A percentile compares a stretch with the other conserved stretches of the same genome.
Evolutionary conservation across 2,329 filamentous ascomycete species (phyloP).

Genomic region (Gnomoniopsis smithogilvyi): DNA sequence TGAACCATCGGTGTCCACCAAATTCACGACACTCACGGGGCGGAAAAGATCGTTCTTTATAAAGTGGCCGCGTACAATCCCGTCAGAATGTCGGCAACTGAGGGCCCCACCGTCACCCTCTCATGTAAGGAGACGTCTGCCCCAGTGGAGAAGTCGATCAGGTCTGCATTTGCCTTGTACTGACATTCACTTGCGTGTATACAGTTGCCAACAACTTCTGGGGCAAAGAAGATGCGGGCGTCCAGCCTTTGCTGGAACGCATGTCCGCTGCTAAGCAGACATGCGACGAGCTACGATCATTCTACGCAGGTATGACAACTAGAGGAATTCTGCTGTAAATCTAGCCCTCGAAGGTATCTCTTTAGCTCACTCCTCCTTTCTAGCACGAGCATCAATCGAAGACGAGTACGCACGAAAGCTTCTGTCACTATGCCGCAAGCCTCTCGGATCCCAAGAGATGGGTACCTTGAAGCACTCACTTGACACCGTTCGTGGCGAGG

Average conservation of each 20-base stretch:
- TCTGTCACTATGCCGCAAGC: slow-evolving; percentile 79
- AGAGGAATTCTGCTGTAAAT: background rate
- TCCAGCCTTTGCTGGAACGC: slow-evolving; percentile 84
- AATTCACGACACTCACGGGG: background rate
- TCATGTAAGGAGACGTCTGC: slow-evolving; percentile 15
- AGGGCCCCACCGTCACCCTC: slow-evolving; percentile 19
- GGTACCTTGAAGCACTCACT: slow-evolving; percentile 81
- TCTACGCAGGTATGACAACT: slow-evolving; percentile 67
- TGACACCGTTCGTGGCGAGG: slow-evolving; percentile 82
- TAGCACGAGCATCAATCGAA: slow-evolving; percentile 88
- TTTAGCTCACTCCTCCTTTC: background rate
- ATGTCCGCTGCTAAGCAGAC: slow-evolving; percentile 95
- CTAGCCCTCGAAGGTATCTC: background rate
- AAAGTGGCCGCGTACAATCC: background rate
- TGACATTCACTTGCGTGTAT: slow-evolving; percentile 5
- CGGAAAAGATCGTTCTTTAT: background rate
- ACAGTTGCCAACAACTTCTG: slow-evolving; percentile 98
- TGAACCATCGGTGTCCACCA: background rate
- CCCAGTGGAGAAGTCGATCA: background rate
- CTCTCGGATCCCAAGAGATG: slow-evolving; percentile 81
- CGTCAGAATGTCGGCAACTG: slow-evolving; percentile 17
- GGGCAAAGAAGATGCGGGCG: slow-evolving; percentile 98
- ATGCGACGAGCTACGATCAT: slow-evolving; percentile 86
- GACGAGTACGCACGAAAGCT: slow-evolving; percentile 95
- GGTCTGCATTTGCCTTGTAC: background rate